A percentile compares a stretch with the other conserved stretches of the same genome.
Conservation (phyloP, 2,329 filamentous ascomycete genomes). For the Aspergillus ustus region DNA sequence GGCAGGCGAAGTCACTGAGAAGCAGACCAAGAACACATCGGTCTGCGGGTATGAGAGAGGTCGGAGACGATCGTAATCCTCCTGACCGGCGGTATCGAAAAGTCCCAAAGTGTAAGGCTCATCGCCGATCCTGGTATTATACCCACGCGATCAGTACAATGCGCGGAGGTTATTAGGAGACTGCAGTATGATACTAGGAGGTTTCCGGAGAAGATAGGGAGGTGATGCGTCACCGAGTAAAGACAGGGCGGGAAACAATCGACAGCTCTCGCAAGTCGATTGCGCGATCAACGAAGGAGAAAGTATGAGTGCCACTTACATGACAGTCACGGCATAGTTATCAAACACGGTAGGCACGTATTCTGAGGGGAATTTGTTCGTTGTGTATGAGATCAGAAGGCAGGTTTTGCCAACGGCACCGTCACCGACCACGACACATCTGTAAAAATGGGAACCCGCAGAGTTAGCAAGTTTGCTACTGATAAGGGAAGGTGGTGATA, state of each 20-base stretch:
- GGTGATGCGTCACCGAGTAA: background rate
- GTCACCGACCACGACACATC: conserved; percentile 98
- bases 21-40: conserved; percentile 98
- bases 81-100: conserved; percentile 98
- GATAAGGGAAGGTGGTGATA: conserved; percentile 17
- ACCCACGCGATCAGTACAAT: conserved; percentile 14
- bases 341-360: conserved; percentile 99
- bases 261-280: background rate
- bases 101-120: conserved; percentile 97
- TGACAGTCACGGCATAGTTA: conserved; percentile 99
- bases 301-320: conserved; percentile 67
- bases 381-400: conserved; percentile 98
- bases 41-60: conserved; percentile 98
- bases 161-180: background rate
- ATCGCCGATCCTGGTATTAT: conserved; percentile 81
- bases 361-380: conserved; percentile 99
- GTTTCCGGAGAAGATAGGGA: background rate
- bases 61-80: conserved; percentile 97
- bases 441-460: conserved; percentile 45
- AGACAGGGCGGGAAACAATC: background rate
- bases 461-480: conserved; percentile 23
- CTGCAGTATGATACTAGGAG: background rate
- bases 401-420: conserved; percentile 99
- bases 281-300: background rate
- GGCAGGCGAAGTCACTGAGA: conserved; percentile 94